Conservation (phyloP, 257 asterid species). For the Petunia secreta region DNA sequence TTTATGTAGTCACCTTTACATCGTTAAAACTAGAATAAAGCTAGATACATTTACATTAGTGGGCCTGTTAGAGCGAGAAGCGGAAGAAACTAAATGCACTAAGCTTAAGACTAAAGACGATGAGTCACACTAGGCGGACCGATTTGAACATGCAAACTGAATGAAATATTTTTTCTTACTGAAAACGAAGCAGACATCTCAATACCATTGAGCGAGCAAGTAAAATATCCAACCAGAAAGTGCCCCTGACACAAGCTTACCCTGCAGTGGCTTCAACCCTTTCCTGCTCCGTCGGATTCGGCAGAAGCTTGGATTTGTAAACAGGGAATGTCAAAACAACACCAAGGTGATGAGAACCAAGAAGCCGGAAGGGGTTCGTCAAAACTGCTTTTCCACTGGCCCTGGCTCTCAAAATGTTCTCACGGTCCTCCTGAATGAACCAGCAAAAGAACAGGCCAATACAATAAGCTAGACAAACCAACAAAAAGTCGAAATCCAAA, state of each 20-base stretch:
- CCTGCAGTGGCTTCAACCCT: slow-evolving; percentile 82
- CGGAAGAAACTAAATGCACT: not conserved
- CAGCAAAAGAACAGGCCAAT: slow-evolving; percentile 26
- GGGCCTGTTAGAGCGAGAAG: not conserved
- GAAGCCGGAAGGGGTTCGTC: slow-evolving; percentile 83
- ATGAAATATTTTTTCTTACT: not conserved
- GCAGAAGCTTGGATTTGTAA: slow-evolving; percentile 66
- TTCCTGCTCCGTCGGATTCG: slow-evolving; percentile 64
- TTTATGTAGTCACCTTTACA: not conserved
- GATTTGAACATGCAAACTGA: not conserved
- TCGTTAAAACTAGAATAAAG: not conserved
- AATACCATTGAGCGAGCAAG: not conserved
- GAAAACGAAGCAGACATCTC: not conserved
- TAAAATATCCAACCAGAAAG: not conserved
- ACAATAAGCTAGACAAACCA: not conserved
- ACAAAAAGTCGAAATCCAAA: not conserved
- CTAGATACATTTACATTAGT: slow-evolving; percentile 6
- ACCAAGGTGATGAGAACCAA: slow-evolving; percentile 81
- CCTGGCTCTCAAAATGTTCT: slow-evolving; percentile 85
- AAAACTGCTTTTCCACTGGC: slow-evolving; percentile 95
- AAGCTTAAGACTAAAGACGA: not conserved
- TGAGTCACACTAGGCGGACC: not conserved
- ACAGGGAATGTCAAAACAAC: slow-evolving; percentile 96
- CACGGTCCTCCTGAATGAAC: slow-evolving; percentile 83
- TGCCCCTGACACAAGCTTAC: slow-evolving; percentile 42